phyloP scores from a whole-genome alignment of 306 rosid species.

The Sicyos edulis region DNA sequence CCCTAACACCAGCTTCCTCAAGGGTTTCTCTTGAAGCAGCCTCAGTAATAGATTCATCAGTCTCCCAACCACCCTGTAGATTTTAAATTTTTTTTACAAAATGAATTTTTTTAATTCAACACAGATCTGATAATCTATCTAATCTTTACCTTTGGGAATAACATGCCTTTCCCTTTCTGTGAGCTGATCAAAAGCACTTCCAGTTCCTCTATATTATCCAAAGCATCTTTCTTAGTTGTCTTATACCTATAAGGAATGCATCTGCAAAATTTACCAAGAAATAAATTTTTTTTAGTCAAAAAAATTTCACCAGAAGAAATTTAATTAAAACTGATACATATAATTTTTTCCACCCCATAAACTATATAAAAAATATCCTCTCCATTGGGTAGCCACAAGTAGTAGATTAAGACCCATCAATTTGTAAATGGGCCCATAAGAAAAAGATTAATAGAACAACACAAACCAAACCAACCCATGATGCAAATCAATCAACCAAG shows the following conservation, averaged over 20 bases:
- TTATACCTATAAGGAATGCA: conserved; percentile 84
- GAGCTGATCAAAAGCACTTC: conserved; percentile 83
- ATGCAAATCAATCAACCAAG: not conserved
- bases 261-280: conserved; percentile 37
- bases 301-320: not conserved
- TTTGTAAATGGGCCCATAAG: conserved; percentile 14
- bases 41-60: conserved; percentile 72
- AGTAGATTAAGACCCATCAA: conserved; percentile 11
- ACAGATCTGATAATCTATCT: not conserved
- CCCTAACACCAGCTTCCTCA: conserved; percentile 91
- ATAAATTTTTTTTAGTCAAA: not conserved
- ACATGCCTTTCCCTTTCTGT: conserved; percentile 79
- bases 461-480: not conserved
- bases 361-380: not conserved
- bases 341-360: not conserved
- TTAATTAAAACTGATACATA: not conserved
- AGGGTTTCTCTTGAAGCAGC: conserved; percentile 82
- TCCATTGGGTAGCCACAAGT: not conserved
- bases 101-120: not conserved
- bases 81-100: not conserved
- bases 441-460: conserved; percentile 2
- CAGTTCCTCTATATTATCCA: conserved; percentile 39
- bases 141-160: conserved; percentile 79
- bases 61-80: conserved; percentile 89
- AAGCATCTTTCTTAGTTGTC: conserved; percentile 26